These are phyloP conservation scores for Saururus chinensis DNA, from an alignment of 164 flowering plant species.

Conservation along the genomic window DNA sequence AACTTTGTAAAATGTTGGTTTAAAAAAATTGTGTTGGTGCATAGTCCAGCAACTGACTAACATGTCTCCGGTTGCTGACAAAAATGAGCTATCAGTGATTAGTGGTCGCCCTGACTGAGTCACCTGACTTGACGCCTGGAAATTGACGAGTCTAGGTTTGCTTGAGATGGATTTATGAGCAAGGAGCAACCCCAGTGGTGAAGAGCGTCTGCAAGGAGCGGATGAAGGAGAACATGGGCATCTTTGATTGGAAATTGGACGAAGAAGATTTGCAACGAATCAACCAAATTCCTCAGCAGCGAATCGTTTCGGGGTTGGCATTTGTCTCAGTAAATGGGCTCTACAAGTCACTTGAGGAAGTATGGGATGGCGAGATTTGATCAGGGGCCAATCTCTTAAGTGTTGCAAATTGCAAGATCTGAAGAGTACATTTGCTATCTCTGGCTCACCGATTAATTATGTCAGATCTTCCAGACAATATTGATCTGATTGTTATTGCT, in stretches of 20 bases:
- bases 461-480: too few relatives aligned
- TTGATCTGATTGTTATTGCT: too few relatives aligned
- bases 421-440: too few relatives aligned
- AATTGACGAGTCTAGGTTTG: conserved; percentile 10
- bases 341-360: conserved; percentile 13
- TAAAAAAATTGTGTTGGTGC: too few relatives aligned
- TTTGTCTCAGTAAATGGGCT: conserved; percentile 15
- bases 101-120: too few relatives aligned
- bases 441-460: too few relatives aligned
- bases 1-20: too few relatives aligned
- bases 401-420: too few relatives aligned
- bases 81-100: too few relatives aligned
- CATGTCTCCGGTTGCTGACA: too few relatives aligned
- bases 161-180: conserved; percentile 23
- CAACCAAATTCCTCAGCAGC: conserved; percentile 12
- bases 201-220: conserved; percentile 23
- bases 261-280: conserved; percentile 16
- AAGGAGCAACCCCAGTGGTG: conserved; percentile 17
- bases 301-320: neutral
- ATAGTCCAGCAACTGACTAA: too few relatives aligned
- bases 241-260: conserved; percentile 20
- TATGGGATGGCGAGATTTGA: conserved; percentile 27
- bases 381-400: neutral
- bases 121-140: too few relatives aligned
- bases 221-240: conserved; percentile 19